Conservation (phyloP, 352 stramenopile genomes). For the Peronospora destructor region DNA sequence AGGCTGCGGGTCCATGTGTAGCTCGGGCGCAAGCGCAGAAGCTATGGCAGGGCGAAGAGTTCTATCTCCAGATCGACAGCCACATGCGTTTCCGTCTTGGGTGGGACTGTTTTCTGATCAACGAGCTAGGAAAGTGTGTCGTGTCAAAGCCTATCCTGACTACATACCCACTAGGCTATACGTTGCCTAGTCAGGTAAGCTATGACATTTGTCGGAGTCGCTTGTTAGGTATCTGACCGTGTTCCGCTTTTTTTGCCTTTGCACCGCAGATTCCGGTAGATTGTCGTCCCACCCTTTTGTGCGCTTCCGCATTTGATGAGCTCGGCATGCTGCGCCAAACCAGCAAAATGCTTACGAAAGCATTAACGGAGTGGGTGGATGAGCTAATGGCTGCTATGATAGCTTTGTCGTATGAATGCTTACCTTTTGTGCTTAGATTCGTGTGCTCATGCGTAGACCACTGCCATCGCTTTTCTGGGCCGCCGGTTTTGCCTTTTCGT, state of each 20-base stretch:
- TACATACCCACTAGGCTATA: constrained; percentile 90
- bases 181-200: constrained; percentile 59
- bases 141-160: constrained; percentile 81
- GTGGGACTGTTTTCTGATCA: constrained; percentile 90
- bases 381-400: background rate
- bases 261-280: constrained; percentile 36
- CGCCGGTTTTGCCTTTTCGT: constrained; percentile 68
- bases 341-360: constrained; percentile 43
- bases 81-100: constrained; percentile 84
- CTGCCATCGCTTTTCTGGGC: constrained; percentile 62
- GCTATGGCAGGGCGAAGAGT: constrained; percentile 80
- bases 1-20: constrained; percentile 88
- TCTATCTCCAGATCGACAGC: constrained; percentile 92
- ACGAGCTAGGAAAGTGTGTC: constrained; percentile 45
- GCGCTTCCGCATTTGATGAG: constrained; percentile 50
- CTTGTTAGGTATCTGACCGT: constrained; percentile 1
- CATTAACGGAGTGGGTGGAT: constrained; percentile 23
- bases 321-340: constrained; percentile 50
- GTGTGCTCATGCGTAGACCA: constrained; percentile 27
- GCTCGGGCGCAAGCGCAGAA: constrained; percentile 74
- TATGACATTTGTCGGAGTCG: background rate
- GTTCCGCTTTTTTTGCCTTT: background rate
- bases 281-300: constrained; percentile 51
- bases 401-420: background rate
- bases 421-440: constrained; percentile 2